Evolutionary conservation across 257 asterid genomes (phyloP), one percentile per base, ranked within the genome.

Genomic region (Forsythia viridissima): DNA sequence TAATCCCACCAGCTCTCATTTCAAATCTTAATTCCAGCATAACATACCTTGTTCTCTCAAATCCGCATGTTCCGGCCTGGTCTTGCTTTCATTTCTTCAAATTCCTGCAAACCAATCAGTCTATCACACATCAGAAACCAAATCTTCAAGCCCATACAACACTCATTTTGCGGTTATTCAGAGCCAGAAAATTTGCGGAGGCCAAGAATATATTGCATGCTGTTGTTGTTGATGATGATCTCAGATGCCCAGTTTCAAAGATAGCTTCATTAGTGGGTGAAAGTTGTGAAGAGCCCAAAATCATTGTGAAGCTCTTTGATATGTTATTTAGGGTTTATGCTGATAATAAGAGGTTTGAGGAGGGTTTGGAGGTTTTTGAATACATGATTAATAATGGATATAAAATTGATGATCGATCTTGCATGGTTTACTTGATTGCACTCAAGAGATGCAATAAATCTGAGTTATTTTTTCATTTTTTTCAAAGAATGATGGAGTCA

Each of bases 371-470:
- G 85, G 84, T 87, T 65, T 89, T 89, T 63, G 88, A 84, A 76
- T 80, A 84, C 46, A 87, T 89, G 90, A 83, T 81, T 75, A 79
- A 51, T 20, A 87, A 79, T 73, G 93, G 88, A 75, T 77, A 87
- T 51, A 86, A 42, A 59, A 86, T 93, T 43, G 98, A 92, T 69
- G 94, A 92, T 63, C 91, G 93, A 59, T 88, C 99, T 81, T 93
- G 98, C 76, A 90, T 90, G 94, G 95, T 87, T 79, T 91, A 85
- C 81, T 83, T 96, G 85, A 70, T 89, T 79, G 97, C 93, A 30
- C 77, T 88, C 76, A 96, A 89, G 88, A 90, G 77, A 76, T 70
- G 79, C 80, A 81, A 83, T 79, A 80, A 79, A 44, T 85, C 82
- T n/a, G 93, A 89, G 72, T 71, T 81, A 1, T 61, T 92, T 85